phyloP scores from a whole-genome alignment of 441 rosid species.

The Arabidopsis lyrata region DNA sequence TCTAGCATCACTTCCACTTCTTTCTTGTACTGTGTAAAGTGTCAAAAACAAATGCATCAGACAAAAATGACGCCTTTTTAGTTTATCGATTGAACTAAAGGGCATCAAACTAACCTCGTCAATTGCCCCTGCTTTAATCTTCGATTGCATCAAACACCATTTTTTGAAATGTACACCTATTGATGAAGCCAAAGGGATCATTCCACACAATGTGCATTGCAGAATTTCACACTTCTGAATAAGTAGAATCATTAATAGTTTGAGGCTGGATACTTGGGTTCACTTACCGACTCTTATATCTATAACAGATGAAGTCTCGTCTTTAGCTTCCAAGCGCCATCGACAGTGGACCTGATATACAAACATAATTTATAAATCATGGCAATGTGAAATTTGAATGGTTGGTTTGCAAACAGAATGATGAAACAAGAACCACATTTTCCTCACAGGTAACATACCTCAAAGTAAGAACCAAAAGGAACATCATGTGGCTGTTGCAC shows the following conservation, averaged over 20 bases:
- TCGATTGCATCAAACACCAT: slow-evolving; percentile 99
- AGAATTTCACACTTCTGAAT: neutral
- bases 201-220: slow-evolving; percentile 8
- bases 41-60: slow-evolving; percentile 24
- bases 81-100: neutral
- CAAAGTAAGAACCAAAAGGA: slow-evolving; percentile 97
- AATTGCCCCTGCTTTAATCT: slow-evolving; percentile 84
- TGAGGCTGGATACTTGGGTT: slow-evolving; percentile 34
- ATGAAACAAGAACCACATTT: slow-evolving; percentile 1
- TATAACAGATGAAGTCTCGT: slow-evolving; percentile 62
- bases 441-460: slow-evolving; percentile 53
- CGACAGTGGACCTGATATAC: slow-evolving; percentile 81
- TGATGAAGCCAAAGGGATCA: slow-evolving; percentile 16
- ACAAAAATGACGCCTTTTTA: neutral
- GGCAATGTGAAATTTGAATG: neutral
- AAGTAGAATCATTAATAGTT: neutral
- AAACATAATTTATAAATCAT: slow-evolving; percentile 27
- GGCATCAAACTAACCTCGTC: slow-evolving; percentile 65
- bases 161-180: slow-evolving; percentile 98
- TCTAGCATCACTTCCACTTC: slow-evolving; percentile 83
- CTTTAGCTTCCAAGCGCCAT: slow-evolving; percentile 77
- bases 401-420: slow-evolving; percentile 13
- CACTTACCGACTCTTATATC: slow-evolving; percentile 85
- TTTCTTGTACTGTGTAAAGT: slow-evolving; percentile 75
- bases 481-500: slow-evolving; percentile 98